Evolutionary conservation across 108 stramenopile species (phyloP), one percentile per base, ranked within the genome.

Genomic region (Cafeteria roenbergensis): DNA sequence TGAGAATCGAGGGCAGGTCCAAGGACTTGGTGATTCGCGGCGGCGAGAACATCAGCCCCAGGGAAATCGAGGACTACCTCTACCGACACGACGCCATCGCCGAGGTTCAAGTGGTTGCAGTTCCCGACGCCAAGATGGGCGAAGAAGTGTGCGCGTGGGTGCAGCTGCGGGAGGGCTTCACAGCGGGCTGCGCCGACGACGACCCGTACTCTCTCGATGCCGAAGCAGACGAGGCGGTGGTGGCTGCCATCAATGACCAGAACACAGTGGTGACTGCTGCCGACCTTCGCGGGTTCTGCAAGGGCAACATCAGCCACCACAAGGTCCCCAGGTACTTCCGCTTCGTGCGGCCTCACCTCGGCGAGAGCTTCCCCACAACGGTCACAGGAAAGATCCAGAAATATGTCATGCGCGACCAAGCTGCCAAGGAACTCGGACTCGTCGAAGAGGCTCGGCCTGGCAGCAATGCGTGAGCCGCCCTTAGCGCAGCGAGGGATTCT

Each of bases 21-120:
- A 72, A 72, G 58, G 71, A 72, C 65, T 26, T 72, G 1, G 55
- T 72, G 21, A 67, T 72, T 35, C 27, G 62, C 4, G 71, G 71
- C 22, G 71, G 71, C 21, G 71, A 72, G 65, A 72, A 72, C 37
- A 35, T 72, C 3, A 27, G 27, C 38, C 38, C 66, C 21, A 21
- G 35, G 33, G 66, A 67, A 35, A 24, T 64, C 54, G 71, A 72
- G 56, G 37, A 66, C 30, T 25, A 34, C 38, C 65, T 72, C 30
- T 14, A 32, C 29, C 33, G 34, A 35, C 35, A 57, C 34, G 32
- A 35, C 21, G 59, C 8, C 31, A 65, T 72, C 24, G 26, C 22
- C 8, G 55, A 31, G 24, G 65, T 58, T 14, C 37, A 53, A 8
- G 67, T 68, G n/a, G 67, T 68, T 17, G 67, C 58, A 20, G 67